These are phyloP conservation scores for Hemerocallis citrina DNA, from an alignment of 106 monocot genomes.

Conservation along the genomic window DNA sequence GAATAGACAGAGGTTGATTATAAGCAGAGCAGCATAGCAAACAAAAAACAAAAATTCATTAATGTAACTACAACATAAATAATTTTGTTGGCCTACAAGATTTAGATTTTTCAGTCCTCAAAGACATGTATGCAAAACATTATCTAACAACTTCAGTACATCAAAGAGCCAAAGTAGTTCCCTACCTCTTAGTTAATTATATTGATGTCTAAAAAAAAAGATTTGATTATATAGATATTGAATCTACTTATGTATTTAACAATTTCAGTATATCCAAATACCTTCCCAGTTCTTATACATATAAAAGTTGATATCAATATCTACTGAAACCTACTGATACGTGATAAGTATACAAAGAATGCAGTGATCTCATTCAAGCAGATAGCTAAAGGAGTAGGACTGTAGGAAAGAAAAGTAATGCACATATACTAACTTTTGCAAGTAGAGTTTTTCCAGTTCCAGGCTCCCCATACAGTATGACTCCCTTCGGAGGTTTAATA, in stretches of 20 bases:
- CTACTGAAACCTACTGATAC: too few species aligned
- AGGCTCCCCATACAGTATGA: constrained; percentile 95
- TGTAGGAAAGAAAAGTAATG: neutral
- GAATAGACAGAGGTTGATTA: neutral
- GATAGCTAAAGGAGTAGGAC: neutral
- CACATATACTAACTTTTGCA: constrained; percentile 51
- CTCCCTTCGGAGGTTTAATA: constrained; percentile 92
- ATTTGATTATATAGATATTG: too few species aligned
- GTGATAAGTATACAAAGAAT: neutral
- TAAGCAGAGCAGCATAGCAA: too few species aligned
- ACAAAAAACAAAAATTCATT: neutral
- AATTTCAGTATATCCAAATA: neutral
- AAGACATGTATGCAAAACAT: neutral
- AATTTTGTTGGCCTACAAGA: neutral
- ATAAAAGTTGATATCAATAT: too few species aligned
- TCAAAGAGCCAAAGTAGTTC: neutral
- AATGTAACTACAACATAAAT: neutral
- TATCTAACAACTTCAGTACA: neutral
- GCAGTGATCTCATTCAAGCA: neutral
- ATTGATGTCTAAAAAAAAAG: too few species aligned
- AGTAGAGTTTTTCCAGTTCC: constrained; percentile 95
- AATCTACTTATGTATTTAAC: too few species aligned
- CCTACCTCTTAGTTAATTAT: too few species aligned
- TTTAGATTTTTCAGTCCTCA: neutral
- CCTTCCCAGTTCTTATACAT: too few species aligned